Conservation (phyloP, 345 rosid species). For the Excoecaria cochinchinensis region DNA sequence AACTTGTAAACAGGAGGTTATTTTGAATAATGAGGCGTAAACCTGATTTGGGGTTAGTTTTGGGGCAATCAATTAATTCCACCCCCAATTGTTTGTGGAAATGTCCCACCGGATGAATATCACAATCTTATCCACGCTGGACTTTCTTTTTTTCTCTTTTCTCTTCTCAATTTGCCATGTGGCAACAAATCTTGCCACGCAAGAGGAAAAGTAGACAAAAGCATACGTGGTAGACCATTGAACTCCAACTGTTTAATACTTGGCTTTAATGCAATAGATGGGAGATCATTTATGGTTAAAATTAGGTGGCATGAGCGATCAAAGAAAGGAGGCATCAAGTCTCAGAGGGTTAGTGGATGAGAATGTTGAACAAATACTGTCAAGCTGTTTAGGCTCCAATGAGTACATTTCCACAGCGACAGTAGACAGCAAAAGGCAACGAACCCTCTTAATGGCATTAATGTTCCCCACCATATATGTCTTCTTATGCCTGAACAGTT, state of each 20-base stretch:
- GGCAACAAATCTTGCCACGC: background rate
- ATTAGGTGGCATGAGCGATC: slow-evolving; percentile 8
- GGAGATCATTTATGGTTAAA: background rate
- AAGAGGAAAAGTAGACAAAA: background rate
- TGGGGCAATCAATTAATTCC: background rate
- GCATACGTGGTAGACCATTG: background rate
- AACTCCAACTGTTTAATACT: background rate
- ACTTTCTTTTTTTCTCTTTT: background rate
- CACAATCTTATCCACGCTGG: background rate
- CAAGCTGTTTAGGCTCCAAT: slow-evolving; percentile 11
- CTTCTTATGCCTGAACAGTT: background rate
- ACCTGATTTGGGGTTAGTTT: background rate
- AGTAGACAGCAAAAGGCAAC: slow-evolving; percentile 24
- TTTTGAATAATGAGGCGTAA: slow-evolving; percentile 1
- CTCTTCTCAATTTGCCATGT: background rate
- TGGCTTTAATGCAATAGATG: background rate
- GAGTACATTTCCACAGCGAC: slow-evolving; percentile 10
- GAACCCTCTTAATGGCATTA: slow-evolving; percentile 33
- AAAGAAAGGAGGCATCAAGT: background rate
- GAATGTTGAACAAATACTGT: slow-evolving; percentile 18
- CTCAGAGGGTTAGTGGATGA: slow-evolving; percentile 23
- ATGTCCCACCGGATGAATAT: background rate
- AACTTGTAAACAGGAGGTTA: background rate
- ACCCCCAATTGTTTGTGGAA: slow-evolving; percentile 6
- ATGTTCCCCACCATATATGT: slow-evolving; percentile 9